Conservation (phyloP, 495 filamentous ascomycete species). For the Neurospora tetraspora region DNA sequence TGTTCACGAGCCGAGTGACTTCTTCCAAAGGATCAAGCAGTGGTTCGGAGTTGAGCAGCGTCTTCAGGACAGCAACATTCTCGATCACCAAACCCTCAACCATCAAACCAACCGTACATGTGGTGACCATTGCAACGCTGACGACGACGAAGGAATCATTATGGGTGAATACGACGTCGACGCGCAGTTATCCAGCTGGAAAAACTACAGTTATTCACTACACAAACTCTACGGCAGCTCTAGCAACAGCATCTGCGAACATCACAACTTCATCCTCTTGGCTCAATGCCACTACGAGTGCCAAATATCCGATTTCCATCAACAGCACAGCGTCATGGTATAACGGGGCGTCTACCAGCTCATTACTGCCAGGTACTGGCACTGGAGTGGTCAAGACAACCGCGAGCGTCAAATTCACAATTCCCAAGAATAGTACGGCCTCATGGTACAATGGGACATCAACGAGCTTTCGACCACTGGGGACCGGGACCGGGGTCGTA, state of each 20-base stretch:
- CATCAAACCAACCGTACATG: not conserved
- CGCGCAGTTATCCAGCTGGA: not conserved
- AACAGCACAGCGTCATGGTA: not conserved
- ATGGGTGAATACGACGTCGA: not conserved
- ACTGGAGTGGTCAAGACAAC: not conserved
- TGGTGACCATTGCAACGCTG: not conserved
- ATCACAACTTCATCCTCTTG: not conserved
- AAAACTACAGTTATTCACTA: accelerated
- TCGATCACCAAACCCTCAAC: too few relatives aligned
- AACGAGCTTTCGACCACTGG: not conserved
- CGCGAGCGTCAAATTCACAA: not conserved
- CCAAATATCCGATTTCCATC: not conserved
- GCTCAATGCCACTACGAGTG: not conserved
- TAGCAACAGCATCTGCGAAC: not conserved
- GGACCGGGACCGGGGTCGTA: not conserved
- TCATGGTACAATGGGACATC: constrained; percentile 1
- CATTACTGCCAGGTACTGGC: not conserved
- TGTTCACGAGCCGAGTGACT: not conserved
- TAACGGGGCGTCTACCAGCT: not conserved
- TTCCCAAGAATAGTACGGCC: not conserved
- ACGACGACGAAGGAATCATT: not conserved
- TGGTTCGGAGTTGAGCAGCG: not conserved
- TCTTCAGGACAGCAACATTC: not conserved
- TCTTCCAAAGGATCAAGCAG: not conserved
- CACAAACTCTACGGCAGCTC: not conserved